Evolutionary conservation across 768 basidiomycete genomes (phyloP).

Genomic region (Tylopilus sp.): DNA sequence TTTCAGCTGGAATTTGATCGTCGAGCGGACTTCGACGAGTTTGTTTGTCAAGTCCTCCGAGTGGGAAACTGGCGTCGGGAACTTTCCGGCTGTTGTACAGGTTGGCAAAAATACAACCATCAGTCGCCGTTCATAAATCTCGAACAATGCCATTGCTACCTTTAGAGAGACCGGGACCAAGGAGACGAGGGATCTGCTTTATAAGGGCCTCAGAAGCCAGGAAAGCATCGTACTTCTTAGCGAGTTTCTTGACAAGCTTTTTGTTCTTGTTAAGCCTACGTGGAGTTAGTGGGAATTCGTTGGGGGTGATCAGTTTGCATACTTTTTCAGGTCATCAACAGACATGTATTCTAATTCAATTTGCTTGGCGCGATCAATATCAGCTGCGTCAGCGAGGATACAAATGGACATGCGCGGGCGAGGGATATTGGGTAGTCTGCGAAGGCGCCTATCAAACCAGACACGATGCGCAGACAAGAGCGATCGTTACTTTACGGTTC

Average conservation of each 20-base stretch:
- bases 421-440: conserved; percentile 91
- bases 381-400: conserved; percentile 98
- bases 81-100: conserved; percentile 79
- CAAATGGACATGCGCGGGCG: conserved; percentile 99
- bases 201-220: conserved; percentile 95
- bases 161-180: conserved; percentile 99
- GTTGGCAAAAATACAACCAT: not conserved
- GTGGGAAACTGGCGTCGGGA: conserved; percentile 96
- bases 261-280: conserved; percentile 97
- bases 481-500: conserved; percentile 81
- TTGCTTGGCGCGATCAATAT: conserved; percentile 98
- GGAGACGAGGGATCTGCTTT: conserved; percentile 99
- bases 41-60: conserved; percentile 87
- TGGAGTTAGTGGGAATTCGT: not conserved
- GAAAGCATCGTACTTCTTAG: conserved; percentile 99
- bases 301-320: conserved; percentile 19
- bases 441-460: not conserved
- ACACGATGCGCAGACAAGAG: not conserved
- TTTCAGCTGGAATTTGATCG: conserved; percentile 99
- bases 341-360: conserved; percentile 99
- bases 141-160: conserved; percentile 42
- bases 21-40: conserved; percentile 92
- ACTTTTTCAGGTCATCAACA: conserved; percentile 99
- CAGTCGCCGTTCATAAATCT: not conserved
- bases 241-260: conserved; percentile 99